A percentile compares a stretch with the other conserved stretches of the same genome.
phyloP scores from a whole-genome alignment of 305 asterid species.

The Andrographis paniculata region DNA sequence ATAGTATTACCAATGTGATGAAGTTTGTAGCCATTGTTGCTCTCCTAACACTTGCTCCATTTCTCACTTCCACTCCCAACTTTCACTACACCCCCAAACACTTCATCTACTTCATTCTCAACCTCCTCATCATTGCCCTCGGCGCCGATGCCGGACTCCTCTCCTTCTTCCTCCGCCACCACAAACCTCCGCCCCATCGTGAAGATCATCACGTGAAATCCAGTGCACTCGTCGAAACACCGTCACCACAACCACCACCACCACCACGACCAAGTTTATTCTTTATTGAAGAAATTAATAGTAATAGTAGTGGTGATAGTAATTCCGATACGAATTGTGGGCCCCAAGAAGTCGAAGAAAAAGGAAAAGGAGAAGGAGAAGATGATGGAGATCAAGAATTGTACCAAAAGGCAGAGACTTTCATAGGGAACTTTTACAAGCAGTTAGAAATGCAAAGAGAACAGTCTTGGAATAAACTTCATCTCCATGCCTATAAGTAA shows the following conservation, averaged over 20 bases:
- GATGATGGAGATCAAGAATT: neutral
- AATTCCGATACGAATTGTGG: no score
- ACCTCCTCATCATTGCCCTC: neutral
- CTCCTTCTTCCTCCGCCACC: neutral
- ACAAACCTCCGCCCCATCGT: neutral
- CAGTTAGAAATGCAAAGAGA: constrained; percentile 22
- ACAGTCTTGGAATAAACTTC: constrained; percentile 39
- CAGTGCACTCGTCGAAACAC: no score
- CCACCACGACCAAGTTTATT: no score
- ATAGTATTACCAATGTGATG: neutral
- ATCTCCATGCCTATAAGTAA: constrained; percentile 4
- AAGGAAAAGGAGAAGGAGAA: neutral
- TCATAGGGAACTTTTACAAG: neutral
- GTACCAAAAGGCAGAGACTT: neutral
- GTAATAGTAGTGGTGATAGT: no score
- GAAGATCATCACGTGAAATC: neutral
- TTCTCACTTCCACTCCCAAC: neutral
- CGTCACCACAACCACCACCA: neutral
- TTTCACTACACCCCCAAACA: neutral
- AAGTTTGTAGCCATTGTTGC: neutral
- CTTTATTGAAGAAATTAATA: neutral
- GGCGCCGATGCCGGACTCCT: neutral
- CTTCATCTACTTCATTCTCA: neutral
- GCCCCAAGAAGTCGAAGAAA: no score
- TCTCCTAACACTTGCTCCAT: neutral